A percentile compares a stretch with the other conserved stretches of the same genome.
Evolutionary conservation across 345 rosid genomes (phyloP).

Genomic region (Toxicodendron radicans): DNA sequence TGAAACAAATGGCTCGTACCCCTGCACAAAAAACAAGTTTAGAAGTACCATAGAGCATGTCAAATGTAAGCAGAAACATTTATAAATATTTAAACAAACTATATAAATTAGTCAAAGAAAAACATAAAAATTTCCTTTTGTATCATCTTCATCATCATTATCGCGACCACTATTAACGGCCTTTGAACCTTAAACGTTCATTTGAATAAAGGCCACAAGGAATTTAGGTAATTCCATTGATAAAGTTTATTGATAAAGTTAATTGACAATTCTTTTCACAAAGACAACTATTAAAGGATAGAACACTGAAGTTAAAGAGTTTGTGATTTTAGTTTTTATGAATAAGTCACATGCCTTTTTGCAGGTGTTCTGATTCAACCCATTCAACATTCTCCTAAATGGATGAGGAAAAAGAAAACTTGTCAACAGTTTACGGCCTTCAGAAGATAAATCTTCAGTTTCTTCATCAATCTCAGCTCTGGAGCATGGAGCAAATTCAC

Average conservation of each 20-base stretch:
- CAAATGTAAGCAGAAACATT: conserved; percentile 4
- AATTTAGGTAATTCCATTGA: neutral
- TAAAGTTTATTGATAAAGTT: neutral
- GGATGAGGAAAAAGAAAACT: conserved; percentile 33
- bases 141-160: neutral
- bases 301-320: conserved; percentile 9
- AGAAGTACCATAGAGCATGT: neutral
- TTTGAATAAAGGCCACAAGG: neutral
- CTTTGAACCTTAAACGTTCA: neutral
- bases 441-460: conserved; percentile 42
- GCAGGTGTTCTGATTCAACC: conserved; percentile 52
- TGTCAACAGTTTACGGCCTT: conserved; percentile 50
- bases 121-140: neutral
- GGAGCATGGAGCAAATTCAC: conserved; percentile 77
- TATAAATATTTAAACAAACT: neutral
- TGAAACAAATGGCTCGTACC: conserved; percentile 86
- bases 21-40: conserved; percentile 46
- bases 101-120: neutral
- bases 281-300: neutral
- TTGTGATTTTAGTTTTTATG: neutral
- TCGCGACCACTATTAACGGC: neutral
- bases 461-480: conserved; percentile 56
- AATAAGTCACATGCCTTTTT: conserved; percentile 52
- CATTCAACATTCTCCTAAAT: conserved; percentile 58
- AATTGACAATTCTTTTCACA: neutral